Base-by-base conservation (phyloP, 805 yeast genomes). In the Sungouiella blattae region DNA sequence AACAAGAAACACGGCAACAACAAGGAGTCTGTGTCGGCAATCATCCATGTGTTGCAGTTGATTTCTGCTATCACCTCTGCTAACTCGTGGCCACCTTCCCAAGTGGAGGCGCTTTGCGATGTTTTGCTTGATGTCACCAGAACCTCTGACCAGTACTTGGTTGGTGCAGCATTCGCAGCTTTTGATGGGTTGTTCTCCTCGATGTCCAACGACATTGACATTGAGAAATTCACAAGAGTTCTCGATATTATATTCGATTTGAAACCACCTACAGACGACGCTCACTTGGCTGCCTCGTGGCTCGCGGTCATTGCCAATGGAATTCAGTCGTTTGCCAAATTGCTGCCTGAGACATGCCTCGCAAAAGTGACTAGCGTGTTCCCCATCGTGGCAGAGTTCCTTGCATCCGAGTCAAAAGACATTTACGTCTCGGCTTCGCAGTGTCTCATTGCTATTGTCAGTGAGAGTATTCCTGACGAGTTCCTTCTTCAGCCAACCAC, bases 251-350 rank as follows among this genome's bases (percentile, higher is more conserved):
- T 93, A 28, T 75, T 86, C 48, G 84, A 83, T 41, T 69, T 89
- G 53, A 81, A 80, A 47, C 98, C 98, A 4, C 72, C 95, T 1
- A 57, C 75, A 15, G 83, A 81, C 48, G 98, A 93, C 54, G 71
- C 82, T 20, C 89, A 87, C 57, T 71, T 93, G 46, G 87, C 91
- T 2, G 96, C 95, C 11, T 77, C 96, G 9, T 93, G 98, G 98
- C 73, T 88, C 27, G 96, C 97, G 1, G 95, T 89, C 14, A 75
- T 91, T 29, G 93, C 96, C 6, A 88, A 87, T 52, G 95, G 91
- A 30, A 74, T 64, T 41, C 69, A 62, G 49, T 52, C 63, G 32
- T 67, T 55, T 47, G 53, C 67, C 18, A 33, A 37, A 18, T 55
- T 66, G 41, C 55, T 62, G 33, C 63, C 68, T 1, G 49, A 50